A percentile compares a stretch with the other conserved stretches of the same genome.
Conservation (phyloP, 306 rosid species). For the Phaseolus lunatus region DNA sequence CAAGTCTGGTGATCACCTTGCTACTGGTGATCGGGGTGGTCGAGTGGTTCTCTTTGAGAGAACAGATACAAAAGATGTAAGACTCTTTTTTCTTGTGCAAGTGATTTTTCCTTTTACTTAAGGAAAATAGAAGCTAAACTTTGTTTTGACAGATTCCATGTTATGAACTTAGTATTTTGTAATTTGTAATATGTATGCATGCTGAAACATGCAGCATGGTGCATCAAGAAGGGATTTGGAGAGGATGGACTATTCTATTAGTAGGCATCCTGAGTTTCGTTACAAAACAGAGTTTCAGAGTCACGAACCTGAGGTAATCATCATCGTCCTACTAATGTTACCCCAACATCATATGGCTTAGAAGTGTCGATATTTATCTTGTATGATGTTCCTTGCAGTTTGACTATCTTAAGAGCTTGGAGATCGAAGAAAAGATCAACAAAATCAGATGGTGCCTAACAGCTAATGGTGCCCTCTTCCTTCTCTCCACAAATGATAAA, state of each 20-base stretch:
- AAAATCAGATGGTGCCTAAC: conserved; percentile 99
- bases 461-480: conserved; percentile 93
- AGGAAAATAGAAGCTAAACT: not conserved
- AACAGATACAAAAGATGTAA: conserved; percentile 90
- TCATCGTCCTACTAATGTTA: conserved; percentile 10
- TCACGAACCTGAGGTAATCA: conserved; percentile 92
- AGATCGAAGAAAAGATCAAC: conserved; percentile 99
- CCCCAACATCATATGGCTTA: conserved; percentile 22
- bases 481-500: conserved; percentile 94
- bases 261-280: conserved; percentile 97
- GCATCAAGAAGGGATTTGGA: conserved; percentile 86
- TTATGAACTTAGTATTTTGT: conserved; percentile 32
- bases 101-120: not conserved
- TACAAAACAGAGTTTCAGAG: conserved; percentile 99
- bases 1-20: conserved; percentile 97
- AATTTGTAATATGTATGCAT: conserved; percentile 40
- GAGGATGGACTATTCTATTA: conserved; percentile 78
- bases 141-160: conserved; percentile 17
- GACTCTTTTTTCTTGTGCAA: conserved; percentile 47
- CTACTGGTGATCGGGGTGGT: conserved; percentile 99
- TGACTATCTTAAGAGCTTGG: conserved; percentile 99
- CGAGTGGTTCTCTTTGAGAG: conserved; percentile 99
- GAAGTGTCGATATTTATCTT: conserved; percentile 34
- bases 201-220: conserved; percentile 73
- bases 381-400: conserved; percentile 65